These are phyloP conservation scores for Apiotrichum sp. DNA, from an alignment of 1,284 basidiomycete species.

Conservation along the genomic window DNA sequence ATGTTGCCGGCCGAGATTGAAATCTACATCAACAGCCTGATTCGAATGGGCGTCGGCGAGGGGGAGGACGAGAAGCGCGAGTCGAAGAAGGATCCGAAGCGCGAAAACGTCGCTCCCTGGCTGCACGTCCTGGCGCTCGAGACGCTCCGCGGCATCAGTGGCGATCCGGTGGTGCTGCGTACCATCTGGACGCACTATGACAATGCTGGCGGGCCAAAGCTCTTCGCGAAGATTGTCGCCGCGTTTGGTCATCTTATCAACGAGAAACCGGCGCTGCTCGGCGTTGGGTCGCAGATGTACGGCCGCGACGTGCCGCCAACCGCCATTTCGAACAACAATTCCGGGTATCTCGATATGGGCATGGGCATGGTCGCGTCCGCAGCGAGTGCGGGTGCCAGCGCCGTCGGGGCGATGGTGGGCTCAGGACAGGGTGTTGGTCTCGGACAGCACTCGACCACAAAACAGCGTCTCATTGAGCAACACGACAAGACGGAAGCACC, in stretches of 20 bases:
- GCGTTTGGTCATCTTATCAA: constrained; percentile 76
- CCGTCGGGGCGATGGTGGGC: constrained; percentile 65
- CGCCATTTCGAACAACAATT: constrained; percentile 21
- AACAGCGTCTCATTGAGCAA: constrained; percentile 89
- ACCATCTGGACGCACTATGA: constrained; percentile 78
- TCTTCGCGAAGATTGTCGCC: constrained; percentile 72
- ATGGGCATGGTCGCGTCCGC: constrained; percentile 77
- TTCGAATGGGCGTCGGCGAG: constrained; percentile 70
- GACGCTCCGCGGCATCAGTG: constrained; percentile 80
- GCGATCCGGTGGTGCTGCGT: constrained; percentile 72
- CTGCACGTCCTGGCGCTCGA: constrained; percentile 86
- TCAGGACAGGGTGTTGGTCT: constrained; percentile 55
- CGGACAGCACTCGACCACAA: constrained; percentile 70
- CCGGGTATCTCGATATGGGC: constrained; percentile 57
- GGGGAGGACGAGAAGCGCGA: constrained; percentile 31
- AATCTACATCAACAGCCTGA: constrained; percentile 74
- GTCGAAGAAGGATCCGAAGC: constrained; percentile 6
- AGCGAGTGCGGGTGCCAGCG: constrained; percentile 69
- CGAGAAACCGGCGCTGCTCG: constrained; percentile 76
- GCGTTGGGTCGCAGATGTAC: constrained; percentile 69
- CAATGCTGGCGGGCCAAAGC: constrained; percentile 53
- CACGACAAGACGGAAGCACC: constrained; percentile 94
- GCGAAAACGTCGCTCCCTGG: constrained; percentile 58
- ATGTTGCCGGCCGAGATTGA: constrained; percentile 76
- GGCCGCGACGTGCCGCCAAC: constrained; percentile 59